Base-by-base conservation (phyloP, 768 basidiomycete genomes). In the Auricularia sp. region DNA sequence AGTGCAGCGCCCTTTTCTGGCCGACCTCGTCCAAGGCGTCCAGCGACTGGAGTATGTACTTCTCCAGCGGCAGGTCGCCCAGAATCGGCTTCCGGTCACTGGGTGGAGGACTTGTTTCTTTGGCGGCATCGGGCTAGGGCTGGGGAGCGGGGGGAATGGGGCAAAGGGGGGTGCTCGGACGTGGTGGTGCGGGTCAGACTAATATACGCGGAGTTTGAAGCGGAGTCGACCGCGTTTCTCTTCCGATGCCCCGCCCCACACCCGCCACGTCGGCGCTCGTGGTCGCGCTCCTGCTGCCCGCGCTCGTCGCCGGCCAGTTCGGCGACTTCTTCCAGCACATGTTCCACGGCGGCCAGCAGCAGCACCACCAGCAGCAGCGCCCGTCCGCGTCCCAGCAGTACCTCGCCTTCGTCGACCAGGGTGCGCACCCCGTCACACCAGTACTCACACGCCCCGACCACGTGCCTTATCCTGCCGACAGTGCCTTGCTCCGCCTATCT, bases 401-500 rank as follows among this genome's bases (percentile, higher is more conserved):
- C 84, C 79, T 79, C 35, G 77, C 83, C 0, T 86, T 88, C 61
- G 79, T 83, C 35, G 87, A 90, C 36, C 79, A 78, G 68, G 84
- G 90, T 90, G 68, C 16, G 23, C 43, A 47, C 18, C 10, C 4
- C 62, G 43, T 14, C 12, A 29, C 29, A 29, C 29, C 3, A 23
- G 23, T 23, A 23, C 23, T 23, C 23, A 23, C 23, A 29, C 66
- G 16, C 36, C 29, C n/a, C 43, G 21, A 12, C n/a, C 58, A 34
- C 18, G 21, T 36, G 60, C 29, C 10, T 18, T 16, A 51, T 29
- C 42, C 36, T 42, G n/a, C 39, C 8, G 39, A 1, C 63, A 93
- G 91, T 90, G 3, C 72, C 84, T 35, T 93, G 91, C 71, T 81
- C 88, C 8, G 77, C 80, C 60, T 92, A 92, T 71, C 77, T 92